Evolutionary conservation across 768 basidiomycete species (phyloP), one percentile per base, ranked within the genome.

Genomic region (Pleurotus citrinopileatus): DNA sequence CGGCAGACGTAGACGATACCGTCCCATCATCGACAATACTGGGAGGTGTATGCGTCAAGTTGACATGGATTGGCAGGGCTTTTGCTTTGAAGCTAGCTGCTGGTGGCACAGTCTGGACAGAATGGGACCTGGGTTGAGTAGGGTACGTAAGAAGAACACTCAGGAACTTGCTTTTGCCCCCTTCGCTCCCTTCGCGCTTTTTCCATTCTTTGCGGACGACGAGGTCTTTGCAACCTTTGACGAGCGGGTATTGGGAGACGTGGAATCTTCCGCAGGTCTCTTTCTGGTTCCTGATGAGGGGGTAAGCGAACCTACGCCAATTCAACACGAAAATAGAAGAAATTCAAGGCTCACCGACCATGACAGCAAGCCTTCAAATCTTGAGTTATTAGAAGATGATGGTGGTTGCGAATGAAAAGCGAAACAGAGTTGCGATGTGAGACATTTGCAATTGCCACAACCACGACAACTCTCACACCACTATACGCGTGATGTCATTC

Each of bases 11-110:
- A 3, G 62, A 59, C 9, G 71, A 57, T 17, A 64, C 65, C 20
- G 70, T 63, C 26, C 67, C 72, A n/a, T 68, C 67, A 52, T 73
- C 70, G 7, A 62, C 47, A 27, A 72, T 65, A 20, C 65, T 65
- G 13, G 84, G 84, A 8, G 81, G 80, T 2, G 86, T 87, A 62
- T 86, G 81, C 3, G 86, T 87, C 50, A 90, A 61, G 60, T 77
- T 80, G 48, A 87, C 70, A 60, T 91, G 83, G 6, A 93, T 67
- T 2, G 91, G 88, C 13, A 82, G 67, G 6, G 89, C 90, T 53
- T 77, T 78, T n/a, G 75, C 68, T 60, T 79, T 84, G 73, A 90
- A 90, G 8, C 70, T 64, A 1, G 79, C 69, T 1, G 76, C 70
- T 3, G 80, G 67, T 42, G 85, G 64, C 32, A 71, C 71, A 0